Conservation (phyloP, 495 filamentous ascomycete genomes). For the Trichodelitschia bisporula region DNA sequence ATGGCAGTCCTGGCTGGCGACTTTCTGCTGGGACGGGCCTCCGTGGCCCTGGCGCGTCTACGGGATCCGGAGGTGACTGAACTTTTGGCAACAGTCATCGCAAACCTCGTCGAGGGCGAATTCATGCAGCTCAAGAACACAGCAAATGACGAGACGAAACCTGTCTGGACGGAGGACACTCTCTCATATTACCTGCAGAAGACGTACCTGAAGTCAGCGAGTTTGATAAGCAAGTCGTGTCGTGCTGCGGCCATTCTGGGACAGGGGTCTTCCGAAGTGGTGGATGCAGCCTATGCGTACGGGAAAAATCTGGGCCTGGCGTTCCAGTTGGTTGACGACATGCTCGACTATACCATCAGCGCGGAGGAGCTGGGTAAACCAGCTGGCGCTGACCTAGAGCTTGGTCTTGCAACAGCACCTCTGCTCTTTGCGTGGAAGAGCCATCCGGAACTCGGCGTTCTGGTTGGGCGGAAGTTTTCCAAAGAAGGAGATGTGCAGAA, state of each 20-base stretch:
- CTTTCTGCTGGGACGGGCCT: conserved; percentile 78
- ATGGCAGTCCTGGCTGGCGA: conserved; percentile 95
- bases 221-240: conserved; percentile 86
- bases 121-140: conserved; percentile 99
- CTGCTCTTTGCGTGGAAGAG: conserved; percentile 90
- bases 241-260: conserved; percentile 74
- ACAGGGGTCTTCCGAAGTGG: conserved; percentile 35
- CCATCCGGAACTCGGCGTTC: conserved; percentile 54
- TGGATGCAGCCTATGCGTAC: conserved; percentile 77
- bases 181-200: conserved; percentile 94
- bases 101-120: conserved; percentile 91
- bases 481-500: conserved; percentile 58
- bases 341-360: conserved; percentile 85
- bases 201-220: conserved; percentile 92
- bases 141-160: conserved; percentile 56
- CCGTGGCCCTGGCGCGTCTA: conserved; percentile 74
- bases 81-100: conserved; percentile 83
- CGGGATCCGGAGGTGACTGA: conserved; percentile 86
- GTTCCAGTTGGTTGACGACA: conserved; percentile 96
- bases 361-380: conserved; percentile 78
- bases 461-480: conserved; percentile 81
- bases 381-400: conserved; percentile 76
- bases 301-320: conserved; percentile 82
- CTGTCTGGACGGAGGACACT: conserved; percentile 62
- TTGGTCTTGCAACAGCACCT: conserved; percentile 88